Evolutionary conservation across 2,329 filamentous ascomycete genomes (phyloP).

Genomic region (Pseudogymnoascus sp.): DNA sequence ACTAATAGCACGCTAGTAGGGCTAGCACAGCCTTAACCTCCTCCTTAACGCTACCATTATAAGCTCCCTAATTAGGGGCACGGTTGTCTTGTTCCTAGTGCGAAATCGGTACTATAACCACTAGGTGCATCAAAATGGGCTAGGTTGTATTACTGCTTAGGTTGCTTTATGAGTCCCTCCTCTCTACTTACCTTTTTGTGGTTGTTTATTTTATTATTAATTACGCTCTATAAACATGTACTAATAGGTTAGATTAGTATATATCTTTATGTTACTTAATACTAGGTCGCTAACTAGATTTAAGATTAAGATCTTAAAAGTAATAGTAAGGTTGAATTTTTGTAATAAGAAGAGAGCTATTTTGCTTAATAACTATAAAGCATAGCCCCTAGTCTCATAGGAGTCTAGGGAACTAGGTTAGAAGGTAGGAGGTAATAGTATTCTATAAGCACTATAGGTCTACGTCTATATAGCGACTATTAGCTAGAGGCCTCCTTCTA

Average conservation of each 20-base stretch:
- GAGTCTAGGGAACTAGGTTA: no score
- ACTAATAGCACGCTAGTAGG: background rate
- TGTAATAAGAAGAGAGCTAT: background rate
- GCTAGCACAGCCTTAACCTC: background rate
- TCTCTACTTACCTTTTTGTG: background rate
- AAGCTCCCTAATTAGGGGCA: background rate
- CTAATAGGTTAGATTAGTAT: background rate
- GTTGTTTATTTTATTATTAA: background rate
- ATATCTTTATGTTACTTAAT: background rate
- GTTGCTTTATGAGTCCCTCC: background rate
- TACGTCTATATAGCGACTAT: no score
- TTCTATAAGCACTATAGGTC: no score
- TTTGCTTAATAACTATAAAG: background rate
- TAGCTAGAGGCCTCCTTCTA: no score
- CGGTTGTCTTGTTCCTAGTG: background rate
- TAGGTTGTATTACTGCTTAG: background rate
- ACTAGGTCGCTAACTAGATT: background rate
- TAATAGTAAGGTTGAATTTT: background rate
- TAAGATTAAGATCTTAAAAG: background rate
- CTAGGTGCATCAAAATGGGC: background rate
- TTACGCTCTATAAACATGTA: background rate
- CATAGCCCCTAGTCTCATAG: no score
- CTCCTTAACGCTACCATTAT: background rate
- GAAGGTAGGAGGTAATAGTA: no score
- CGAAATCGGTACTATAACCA: background rate